Base-by-base conservation (phyloP, 2,329 filamentous ascomycete genomes). In the Herpomyces periplanetae region DNA sequence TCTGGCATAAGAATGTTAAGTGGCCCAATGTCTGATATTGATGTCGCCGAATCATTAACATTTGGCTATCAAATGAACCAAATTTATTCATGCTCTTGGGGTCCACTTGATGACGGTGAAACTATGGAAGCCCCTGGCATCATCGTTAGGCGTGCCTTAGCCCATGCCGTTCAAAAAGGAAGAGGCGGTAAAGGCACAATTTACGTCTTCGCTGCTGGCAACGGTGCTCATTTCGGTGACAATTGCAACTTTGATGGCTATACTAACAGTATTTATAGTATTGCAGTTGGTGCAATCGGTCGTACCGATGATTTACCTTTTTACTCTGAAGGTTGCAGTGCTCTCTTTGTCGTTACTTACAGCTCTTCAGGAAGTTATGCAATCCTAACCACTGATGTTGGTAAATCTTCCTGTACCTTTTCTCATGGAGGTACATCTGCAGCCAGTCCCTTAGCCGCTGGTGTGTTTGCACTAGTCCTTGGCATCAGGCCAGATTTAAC, bases 241-340 rank as follows among this genome's bases (percentile, higher is more conserved):
- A 91, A 96, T 40, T 96, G 80, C 49, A 96, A 96, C 37, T 96
- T 96, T 35, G 80, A 96, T 34, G 80, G 80, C 15, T 96, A 96
- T 40, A 96, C 80, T 23, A 96, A 96, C 44, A 88, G 73, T 34
- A 96, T 96, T 30, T 96, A 91, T 47, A 88, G 71, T 36, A 80
- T 96, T 30, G 87, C 73, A 0, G 71, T 96, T 8, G 80, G 80
- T 14, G 75, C 75, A 13, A 62, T 96, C 25, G 73, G 88, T 35
- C 51, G 68, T 23, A 57, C 63, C 27, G 73, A 75, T 15, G 40
- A 52, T n/a, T 75, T 91, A 33, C 73, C 80, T 0, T 80, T 75
- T 36, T 96, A 96, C 38, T 88, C 75, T 0, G 80, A 96, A 38
- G 62, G 68, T 25, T 96, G 80, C 42, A 88, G 75, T 3, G 80